These are phyloP conservation scores for Saccharomycopsis javanensis DNA, from an alignment of 805 yeast genomes.

Conservation along the genomic window DNA sequence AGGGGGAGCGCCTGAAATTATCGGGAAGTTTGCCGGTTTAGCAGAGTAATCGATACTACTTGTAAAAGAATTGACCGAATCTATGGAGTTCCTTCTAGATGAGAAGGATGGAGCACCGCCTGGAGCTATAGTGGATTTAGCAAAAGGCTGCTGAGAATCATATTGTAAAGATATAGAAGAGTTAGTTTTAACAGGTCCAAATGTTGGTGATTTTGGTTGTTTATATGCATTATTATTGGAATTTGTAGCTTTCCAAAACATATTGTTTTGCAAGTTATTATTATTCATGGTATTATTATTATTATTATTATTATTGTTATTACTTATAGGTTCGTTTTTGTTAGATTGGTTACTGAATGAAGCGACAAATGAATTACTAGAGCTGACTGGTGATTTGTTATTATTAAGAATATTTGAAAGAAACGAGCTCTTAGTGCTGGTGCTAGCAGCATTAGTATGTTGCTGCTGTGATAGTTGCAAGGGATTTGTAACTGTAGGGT, in stretches of 20 bases:
- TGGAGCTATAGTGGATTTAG: background rate
- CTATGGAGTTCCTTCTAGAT: slow-evolving; percentile 34
- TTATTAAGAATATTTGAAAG: background rate
- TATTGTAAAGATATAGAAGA: background rate
- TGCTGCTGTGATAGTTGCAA: background rate
- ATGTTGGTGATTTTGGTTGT: background rate
- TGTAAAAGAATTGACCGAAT: slow-evolving; percentile 40
- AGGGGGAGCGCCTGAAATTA: background rate
- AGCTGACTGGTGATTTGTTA: background rate
- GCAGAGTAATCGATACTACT: slow-evolving; percentile 30
- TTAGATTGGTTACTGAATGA: background rate
- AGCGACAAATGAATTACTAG: background rate
- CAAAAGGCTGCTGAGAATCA: background rate
- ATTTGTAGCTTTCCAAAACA: slow-evolving; percentile 44
- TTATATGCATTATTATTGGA: background rate
- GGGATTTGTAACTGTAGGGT: background rate
- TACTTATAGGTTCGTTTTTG: background rate
- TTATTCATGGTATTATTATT: slow-evolving; percentile 18
- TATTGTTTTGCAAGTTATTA: slow-evolving; percentile 22
- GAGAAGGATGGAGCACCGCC: background rate
- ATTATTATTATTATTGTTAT: background rate
- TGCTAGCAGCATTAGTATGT: background rate
- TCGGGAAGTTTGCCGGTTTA: background rate
- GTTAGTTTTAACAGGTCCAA: background rate
- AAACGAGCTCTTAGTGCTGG: background rate